phyloP scores from a whole-genome alignment of 345 rosid species.

The Eucalyptus tenuipes region DNA sequence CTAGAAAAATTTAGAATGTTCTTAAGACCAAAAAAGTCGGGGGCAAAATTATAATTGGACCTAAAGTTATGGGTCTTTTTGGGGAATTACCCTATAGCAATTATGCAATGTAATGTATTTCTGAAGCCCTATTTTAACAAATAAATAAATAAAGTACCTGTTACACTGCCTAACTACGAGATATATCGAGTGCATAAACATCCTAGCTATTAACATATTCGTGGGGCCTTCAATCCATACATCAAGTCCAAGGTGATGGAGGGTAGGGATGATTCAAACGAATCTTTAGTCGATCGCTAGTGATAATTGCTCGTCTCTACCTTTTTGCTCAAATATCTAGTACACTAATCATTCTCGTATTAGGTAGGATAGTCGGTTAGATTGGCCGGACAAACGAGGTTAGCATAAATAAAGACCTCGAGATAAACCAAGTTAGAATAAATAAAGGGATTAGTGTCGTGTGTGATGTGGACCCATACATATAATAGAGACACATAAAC shows the following conservation, averaged over 20 bases:
- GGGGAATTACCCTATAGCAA: not conserved
- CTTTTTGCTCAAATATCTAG: not conserved
- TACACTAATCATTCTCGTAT: not conserved
- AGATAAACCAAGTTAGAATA: not conserved
- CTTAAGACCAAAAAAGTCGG: not conserved
- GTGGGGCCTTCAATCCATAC: not conserved
- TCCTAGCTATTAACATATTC: not conserved
- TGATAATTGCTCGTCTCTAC: not conserved
- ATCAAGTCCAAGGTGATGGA: not conserved
- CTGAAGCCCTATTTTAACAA: not conserved
- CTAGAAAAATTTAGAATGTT: not conserved
- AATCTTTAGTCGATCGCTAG: too few relatives aligned
- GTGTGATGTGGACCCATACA: not conserved
- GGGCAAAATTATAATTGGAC: not conserved
- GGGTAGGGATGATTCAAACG: rapidly evolving
- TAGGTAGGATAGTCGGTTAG: not conserved
- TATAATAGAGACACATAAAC: not conserved
- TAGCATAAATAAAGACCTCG: not conserved
- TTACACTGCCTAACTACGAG: not conserved
- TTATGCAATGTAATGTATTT: not conserved
- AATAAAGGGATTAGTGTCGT: not conserved
- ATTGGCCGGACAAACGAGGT: not conserved
- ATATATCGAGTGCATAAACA: not conserved
- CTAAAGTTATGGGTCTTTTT: not conserved
- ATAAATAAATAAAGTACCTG: not conserved